Base-by-base conservation (phyloP, 2,329 filamentous ascomycete species). In the Fusarium sp. region DNA sequence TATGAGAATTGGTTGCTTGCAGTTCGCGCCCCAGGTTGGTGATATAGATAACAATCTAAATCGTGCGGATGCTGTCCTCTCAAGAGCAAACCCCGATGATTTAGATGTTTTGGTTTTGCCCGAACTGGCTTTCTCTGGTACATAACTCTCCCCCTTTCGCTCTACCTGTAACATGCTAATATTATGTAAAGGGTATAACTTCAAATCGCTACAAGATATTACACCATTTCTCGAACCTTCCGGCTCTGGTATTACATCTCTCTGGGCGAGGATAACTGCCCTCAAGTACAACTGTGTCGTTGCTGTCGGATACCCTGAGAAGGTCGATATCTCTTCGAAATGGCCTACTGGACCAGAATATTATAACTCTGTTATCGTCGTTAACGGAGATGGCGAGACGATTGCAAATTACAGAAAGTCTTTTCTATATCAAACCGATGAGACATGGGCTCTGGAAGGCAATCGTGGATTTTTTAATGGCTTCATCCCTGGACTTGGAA, bases 111-210 rank as follows among this genome's bases (percentile, higher is more conserved):
- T 96, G 0, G 88, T 95, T 0, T 81, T 95, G 0, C 92, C 93
- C 0, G 93, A 95, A 77, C 82, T 95, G 78, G 91, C 93, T 2
- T 94, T 95, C 76, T 87, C 89, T 62, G 91, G 91, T 92, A 80
- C 70, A 33, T 45, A 33, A 82, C 32, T 54, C 27, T n/a, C 15
- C 20, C 20, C 33, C 14, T 12, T 11, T 27, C 17, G 20, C 18
- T 30, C 23, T 37, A 23, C 27, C 23, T 23, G 23, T 23, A 33
- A 6, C 40, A 10, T 7, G 11, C 38, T 35, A 32, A 35, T 10
- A 26, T 15, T 32, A 17, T 11, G 41, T 17, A 6, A 77, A 89
- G 92, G 93, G 35, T 96, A 95, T 82, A 94, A 94, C 78, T 95
- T 95, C 82, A 86, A 87, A 44, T 92, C 90, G 0, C 79, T 93